Base-by-base conservation (phyloP, 1,139 yeast genomes). In the Geotrichum citri-aurantii region DNA sequence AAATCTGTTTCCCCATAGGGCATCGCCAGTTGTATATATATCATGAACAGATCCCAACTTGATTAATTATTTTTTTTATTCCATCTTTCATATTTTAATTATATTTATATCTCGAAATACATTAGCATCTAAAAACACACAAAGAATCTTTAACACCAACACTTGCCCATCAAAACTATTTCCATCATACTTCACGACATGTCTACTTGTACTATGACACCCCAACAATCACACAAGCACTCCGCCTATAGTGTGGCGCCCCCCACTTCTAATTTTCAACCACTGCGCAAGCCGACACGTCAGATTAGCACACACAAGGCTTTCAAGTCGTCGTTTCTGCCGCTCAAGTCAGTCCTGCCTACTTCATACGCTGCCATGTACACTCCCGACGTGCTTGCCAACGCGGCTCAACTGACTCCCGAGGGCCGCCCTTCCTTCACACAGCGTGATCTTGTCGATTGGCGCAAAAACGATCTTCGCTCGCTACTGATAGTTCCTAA, bases 391-490 rank as follows among this genome's bases (percentile, higher is more conserved):
- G 71, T 80, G 19, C 62, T 69, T 12, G 47, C 48, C 17, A 44
- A 52, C 51, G 37, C 52, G 10, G 40, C 46, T 3, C 50, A 29
- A n/a, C 64, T 78, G 31, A 69, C 78, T 24, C 73, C 79, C 12
- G 77, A 79, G 60, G 87, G 86, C 3, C 75, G 88, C 47, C 88
- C 89, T 10, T 69, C 71, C 44, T 84, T 83, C 70, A 83, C 88
- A 0, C 80, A 79, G 62, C 73, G 88, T 55, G 81, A 79, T 17
- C 71, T 85, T 49, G 74, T 82, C 44, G 86, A 83, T 68, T 85
- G 90, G 90, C 81, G 78, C 52, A 67, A 83, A 56, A 85, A 85
- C 68, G 89, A 84, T 67, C 72, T 82, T n/a, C 73, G 89, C 48
- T 82, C 88, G 2, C 69, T 84, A 50, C 71, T 85, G 42, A 82